Evolutionary conservation across 75 land plant genomes (phyloP).

Genomic region (Sequoiadendron giganteum): DNA sequence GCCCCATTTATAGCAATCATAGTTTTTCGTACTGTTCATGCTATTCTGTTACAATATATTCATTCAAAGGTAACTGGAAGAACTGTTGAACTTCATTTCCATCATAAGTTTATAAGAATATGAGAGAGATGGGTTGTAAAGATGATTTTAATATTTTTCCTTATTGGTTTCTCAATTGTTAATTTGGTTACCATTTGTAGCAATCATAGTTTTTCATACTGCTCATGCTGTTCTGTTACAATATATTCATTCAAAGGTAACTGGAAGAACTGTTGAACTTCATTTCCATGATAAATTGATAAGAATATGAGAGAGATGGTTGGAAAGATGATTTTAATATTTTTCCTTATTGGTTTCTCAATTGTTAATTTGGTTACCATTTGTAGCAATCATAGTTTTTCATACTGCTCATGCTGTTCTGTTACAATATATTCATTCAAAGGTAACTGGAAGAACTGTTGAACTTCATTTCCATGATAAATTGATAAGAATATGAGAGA

Average conservation of each 20-base stretch:
- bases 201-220: neutral
- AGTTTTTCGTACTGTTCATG: neutral
- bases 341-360: neutral
- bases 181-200: neutral
- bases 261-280: neutral
- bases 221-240: too few species aligned
- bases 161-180: neutral
- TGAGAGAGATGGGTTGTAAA: neutral
- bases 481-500: neutral
- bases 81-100: conserved; percentile 1
- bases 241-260: neutral
- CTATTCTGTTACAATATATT: neutral
- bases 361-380: neutral
- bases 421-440: neutral
- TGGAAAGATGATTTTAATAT: neutral
- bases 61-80: neutral
- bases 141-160: neutral
- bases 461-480: neutral
- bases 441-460: neutral
- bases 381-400: neutral
- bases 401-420: neutral
- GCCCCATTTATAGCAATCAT: neutral
- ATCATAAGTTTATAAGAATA: neutral
- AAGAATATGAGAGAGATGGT: neutral
- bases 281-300: neutral